Conservation (phyloP, 2,329 filamentous ascomycete species). For the Colletotrichum nymphaeae region DNA sequence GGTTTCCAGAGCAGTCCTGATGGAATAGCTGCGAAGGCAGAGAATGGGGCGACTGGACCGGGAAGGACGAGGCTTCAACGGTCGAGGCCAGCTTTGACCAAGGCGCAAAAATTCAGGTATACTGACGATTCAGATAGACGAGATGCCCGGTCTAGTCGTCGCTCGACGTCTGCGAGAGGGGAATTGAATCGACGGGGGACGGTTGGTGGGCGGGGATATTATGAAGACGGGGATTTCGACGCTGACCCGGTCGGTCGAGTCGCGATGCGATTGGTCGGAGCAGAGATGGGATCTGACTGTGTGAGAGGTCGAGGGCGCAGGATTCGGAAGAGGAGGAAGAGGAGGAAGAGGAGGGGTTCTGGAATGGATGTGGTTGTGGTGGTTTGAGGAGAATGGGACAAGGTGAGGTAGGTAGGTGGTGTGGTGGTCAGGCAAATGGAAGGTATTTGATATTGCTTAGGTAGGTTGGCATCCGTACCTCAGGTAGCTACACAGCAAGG, state of each 20-base stretch:
- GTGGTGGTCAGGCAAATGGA: slow-evolving; percentile 3
- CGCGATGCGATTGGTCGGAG: slow-evolving; percentile 3
- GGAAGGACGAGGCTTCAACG: neutral
- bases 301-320: neutral
- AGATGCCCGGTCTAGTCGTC: neutral
- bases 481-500: neutral
- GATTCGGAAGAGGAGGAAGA: neutral
- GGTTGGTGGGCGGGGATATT: neutral
- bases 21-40: neutral
- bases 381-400: slow-evolving; percentile 1
- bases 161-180: neutral
- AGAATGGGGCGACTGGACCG: neutral
- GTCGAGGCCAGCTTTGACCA: neutral
- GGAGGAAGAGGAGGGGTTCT: neutral
- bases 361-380: neutral
- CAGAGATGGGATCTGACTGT: neutral
- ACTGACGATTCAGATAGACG: neutral
- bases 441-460: slow-evolving; percentile 10
- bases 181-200: neutral
- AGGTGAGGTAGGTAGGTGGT: neutral
- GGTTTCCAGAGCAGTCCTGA: neutral
- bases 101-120: neutral
- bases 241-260: slow-evolving; percentile 9
- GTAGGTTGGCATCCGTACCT: neutral
- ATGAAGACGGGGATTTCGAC: slow-evolving; percentile 6